Conservation (phyloP, 202 grass and related monocot genomes). For the Musa balbisiana region DNA sequence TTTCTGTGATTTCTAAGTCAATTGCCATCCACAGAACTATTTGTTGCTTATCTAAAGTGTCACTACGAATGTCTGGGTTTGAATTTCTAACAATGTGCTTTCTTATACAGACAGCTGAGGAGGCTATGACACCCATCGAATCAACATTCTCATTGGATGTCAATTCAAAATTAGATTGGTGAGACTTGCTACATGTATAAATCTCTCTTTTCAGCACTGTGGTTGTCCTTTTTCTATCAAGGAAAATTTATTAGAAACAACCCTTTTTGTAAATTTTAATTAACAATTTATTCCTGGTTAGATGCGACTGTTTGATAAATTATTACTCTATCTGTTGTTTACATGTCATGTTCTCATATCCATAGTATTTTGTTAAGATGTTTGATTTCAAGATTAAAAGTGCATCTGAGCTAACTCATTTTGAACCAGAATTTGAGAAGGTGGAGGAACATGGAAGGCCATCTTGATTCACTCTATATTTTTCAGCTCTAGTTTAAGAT, state of each 20-base stretch:
- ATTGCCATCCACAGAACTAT: background rate
- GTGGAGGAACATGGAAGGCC: too few relatives aligned
- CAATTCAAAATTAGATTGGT: conserved; percentile 99
- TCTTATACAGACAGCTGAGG: conserved; percentile 74
- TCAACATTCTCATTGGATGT: conserved; percentile 99
- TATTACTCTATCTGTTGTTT: too few relatives aligned
- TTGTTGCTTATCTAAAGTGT: background rate
- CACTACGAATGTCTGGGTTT: too few relatives aligned
- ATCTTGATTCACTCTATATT: too few relatives aligned
- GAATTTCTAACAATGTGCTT: conserved; percentile 12
- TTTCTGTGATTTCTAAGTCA: background rate
- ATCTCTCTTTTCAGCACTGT: background rate
- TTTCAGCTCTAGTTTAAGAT: too few relatives aligned
- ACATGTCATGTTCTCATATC: too few relatives aligned
- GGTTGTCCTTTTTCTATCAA: background rate
- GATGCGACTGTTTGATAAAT: background rate
- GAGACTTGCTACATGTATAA: conserved; percentile 20
- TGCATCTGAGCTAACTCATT: too few relatives aligned
- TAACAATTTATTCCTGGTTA: background rate
- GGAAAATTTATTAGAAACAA: background rate
- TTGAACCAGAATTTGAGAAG: too few relatives aligned
- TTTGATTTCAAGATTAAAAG: too few relatives aligned
- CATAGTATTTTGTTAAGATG: too few relatives aligned
- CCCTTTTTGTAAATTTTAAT: background rate
- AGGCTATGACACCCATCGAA: conserved; percentile 99